A percentile compares a stretch with the other conserved stretches of the same genome.
These are phyloP conservation scores for Mortierella polycephala DNA, from an alignment of 371 early-diverging fungal species.

Conservation along the genomic window DNA sequence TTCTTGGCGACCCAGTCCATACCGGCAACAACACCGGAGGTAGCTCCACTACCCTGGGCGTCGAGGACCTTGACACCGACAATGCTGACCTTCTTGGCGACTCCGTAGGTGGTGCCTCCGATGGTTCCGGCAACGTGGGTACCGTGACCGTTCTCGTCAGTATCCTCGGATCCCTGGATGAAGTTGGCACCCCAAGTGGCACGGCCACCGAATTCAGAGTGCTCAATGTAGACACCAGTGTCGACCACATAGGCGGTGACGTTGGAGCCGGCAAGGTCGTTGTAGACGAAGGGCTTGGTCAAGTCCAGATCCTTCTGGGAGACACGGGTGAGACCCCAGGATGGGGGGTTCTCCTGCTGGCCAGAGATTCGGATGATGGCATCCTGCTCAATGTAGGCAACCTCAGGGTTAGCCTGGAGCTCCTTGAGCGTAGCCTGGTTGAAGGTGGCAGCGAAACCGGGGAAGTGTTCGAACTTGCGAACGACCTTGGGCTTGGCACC, in stretches of 20 bases:
- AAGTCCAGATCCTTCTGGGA: conserved; percentile 30
- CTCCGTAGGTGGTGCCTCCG: conserved; percentile 80
- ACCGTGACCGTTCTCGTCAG: conserved; percentile 76
- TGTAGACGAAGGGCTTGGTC: conserved; percentile 29
- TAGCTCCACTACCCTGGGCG: conserved; percentile 72
- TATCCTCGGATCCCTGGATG: conserved; percentile 57
- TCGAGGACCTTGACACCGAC: conserved; percentile 89
- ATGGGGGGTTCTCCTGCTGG: conserved; percentile 38
- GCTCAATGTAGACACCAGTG: conserved; percentile 70
- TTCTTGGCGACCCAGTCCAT: conserved; percentile 71
- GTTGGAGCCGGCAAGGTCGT: conserved; percentile 55
- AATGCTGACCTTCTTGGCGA: conserved; percentile 87
- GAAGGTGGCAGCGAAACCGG: conserved; percentile 27
- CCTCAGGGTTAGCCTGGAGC: conserved; percentile 31
- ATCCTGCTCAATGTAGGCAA: conserved; percentile 68
- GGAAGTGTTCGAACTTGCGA: conserved; percentile 14
- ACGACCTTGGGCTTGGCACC: conserved; percentile 23
- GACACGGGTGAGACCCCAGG: conserved; percentile 52
- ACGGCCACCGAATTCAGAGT: conserved; percentile 75
- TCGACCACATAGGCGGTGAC: conserved; percentile 68
- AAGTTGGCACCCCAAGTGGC: conserved; percentile 69
- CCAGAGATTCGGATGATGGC: conserved; percentile 53
- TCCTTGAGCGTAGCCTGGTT: conserved; percentile 28
- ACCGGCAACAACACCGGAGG: conserved; percentile 76
- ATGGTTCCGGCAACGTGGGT: conserved; percentile 80